These are phyloP conservation scores for Phytophthora constricta DNA, from an alignment of 352 stramenopile genomes.

Conservation along the genomic window DNA sequence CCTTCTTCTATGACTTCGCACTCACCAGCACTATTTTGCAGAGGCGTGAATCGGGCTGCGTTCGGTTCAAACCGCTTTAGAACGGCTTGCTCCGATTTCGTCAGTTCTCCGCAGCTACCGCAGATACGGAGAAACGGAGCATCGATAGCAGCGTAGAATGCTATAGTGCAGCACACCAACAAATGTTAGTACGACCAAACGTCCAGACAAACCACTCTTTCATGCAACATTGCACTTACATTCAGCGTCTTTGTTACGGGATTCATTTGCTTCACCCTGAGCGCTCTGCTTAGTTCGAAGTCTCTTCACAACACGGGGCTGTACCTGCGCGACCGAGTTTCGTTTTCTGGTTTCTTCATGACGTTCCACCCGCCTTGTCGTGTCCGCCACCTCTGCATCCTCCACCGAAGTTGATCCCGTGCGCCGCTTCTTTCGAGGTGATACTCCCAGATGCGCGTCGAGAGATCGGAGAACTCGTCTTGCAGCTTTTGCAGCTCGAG, in stretches of 20 bases:
- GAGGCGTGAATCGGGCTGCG: neutral
- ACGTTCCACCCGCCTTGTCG: neutral
- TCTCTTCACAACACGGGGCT: neutral
- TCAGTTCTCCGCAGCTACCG: neutral
- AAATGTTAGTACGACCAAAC: neutral
- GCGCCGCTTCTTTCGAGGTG: neutral
- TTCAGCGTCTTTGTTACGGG: neutral
- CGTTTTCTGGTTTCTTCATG: neutral
- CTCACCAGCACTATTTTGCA: neutral
- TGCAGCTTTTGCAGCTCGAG: neutral
- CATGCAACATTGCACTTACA: neutral
- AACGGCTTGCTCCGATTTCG: neutral
- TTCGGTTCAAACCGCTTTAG: neutral
- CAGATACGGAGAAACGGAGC: conserved; percentile 6
- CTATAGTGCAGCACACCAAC: neutral
- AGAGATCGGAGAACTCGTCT: neutral
- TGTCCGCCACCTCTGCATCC: neutral
- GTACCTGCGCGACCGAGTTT: neutral
- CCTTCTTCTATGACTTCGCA: conserved; percentile 2
- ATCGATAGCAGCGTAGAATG: neutral
- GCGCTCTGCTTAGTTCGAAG: neutral
- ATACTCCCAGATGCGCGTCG: neutral
- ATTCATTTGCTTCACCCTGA: neutral
- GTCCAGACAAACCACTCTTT: neutral
- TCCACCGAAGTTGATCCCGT: conserved; percentile 6